Evolutionary conservation across 2,329 filamentous ascomycete genomes (phyloP), one percentile per base, ranked within the genome.

Genomic region (Xylariaceae sp.): DNA sequence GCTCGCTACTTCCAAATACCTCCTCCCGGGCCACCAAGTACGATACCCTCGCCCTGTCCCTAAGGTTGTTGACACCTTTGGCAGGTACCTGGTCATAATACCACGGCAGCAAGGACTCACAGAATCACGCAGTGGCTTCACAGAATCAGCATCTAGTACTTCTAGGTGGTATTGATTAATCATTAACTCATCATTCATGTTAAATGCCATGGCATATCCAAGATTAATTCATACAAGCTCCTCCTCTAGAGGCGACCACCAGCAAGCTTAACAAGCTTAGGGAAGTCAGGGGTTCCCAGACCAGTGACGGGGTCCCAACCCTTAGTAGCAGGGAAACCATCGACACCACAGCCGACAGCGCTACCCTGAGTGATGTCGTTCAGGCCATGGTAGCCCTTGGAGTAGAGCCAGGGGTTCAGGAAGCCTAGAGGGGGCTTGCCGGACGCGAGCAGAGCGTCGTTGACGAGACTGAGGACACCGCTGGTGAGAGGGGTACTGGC

Each of bases 381-480:
- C 39, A 78, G 66, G 1, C 69, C 74, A 30, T 69, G 68, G 23
- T 65, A 69, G 13, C 66, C 71, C 50, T 60, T 68, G 15, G 66
- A 65, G 62, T 78, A 78, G 44, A 78, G 55, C 75, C 74, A 76
- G 5, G 77, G 76, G 64, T 78, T 79, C 64, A 78, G 65, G 66
- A 77, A 78, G 1, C 77, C 76, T 2, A 78, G 66, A 0, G 71
- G 66, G 6, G 68, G 67, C 67, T 80, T 78, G 6, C 81, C 81
- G 9, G 73, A 73, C 0, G 78, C 73, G 15, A 87, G 70, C 11
- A 84, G 73, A 0, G 82, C 83, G 61, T 87, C 85, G 64, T 88
- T 88, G 50, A 88, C 74, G 3, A 88, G 75, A 1, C 81, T 74
- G 44, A 88, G 75, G 58, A 88, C 76, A 15, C 77, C 81, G 0